Percentiles rank a stretch among this genome's conserved stretches.
Conservation (phyloP, 2,329 filamentous ascomycete species). For the Sarocladiaceae sp. region DNA sequence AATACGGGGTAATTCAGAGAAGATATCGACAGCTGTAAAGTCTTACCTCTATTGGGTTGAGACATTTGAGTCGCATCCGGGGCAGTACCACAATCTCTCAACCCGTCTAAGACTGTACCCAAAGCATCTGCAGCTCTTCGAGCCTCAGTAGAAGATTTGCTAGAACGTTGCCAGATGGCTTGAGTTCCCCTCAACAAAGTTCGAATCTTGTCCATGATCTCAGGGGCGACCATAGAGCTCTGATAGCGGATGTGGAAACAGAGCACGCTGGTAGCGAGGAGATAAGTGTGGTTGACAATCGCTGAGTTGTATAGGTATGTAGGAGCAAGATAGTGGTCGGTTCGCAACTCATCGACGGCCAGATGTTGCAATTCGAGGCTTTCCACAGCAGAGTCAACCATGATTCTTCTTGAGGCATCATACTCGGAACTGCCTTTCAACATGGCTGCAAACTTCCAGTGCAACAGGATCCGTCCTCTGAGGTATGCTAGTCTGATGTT, state of each 20-base stretch:
- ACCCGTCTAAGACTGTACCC: background rate
- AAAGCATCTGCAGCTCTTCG: background rate
- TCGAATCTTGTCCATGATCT: background rate
- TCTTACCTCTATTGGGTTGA: no score
- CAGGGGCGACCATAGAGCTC: background rate
- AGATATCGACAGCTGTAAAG: no score
- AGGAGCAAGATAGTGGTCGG: background rate
- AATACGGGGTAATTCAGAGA: no score
- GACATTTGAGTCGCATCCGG: no score
- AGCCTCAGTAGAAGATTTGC: background rate
- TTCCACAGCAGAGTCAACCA: background rate
- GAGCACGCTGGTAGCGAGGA: slow-evolving; percentile 12
- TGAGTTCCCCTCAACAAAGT: background rate
- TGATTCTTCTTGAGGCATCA: slow-evolving; percentile 11
- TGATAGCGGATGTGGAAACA: slow-evolving; percentile 9
- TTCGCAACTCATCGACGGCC: background rate
- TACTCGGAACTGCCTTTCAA: background rate
- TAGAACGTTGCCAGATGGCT: background rate
- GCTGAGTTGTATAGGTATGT: slow-evolving; percentile 5
- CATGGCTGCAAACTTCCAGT: slow-evolving; percentile 22
- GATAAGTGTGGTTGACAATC: slow-evolving; percentile 13
- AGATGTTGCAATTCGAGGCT: background rate
- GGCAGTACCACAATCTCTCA: background rate
- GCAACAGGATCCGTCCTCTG: slow-evolving; percentile 32
- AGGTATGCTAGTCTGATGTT: background rate